These are phyloP conservation scores for Lasiosphaeriaceae sp. DNA, from an alignment of 495 filamentous ascomycete species.

Conservation along the genomic window DNA sequence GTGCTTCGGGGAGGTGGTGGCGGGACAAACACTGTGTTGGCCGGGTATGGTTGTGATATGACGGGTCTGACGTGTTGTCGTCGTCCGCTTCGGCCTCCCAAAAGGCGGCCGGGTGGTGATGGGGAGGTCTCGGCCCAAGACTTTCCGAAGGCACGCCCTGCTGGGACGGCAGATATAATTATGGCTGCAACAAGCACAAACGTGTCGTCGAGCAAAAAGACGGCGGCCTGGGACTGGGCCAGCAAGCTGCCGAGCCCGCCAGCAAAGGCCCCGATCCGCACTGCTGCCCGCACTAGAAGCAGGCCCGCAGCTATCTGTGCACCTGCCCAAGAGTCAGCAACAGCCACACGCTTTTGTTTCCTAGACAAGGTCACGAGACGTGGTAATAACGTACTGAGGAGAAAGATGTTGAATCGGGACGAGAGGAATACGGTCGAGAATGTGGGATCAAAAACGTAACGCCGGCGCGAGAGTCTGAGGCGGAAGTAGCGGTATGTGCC, in stretches of 20 bases:
- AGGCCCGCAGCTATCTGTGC: conserved; percentile 27
- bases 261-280: conserved; percentile 32
- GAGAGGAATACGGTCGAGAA: conserved; percentile 32
- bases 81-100: background rate
- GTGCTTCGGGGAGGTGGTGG: background rate
- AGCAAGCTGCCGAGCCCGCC: conserved; percentile 21
- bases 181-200: conserved; percentile 31
- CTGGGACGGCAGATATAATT: conserved; percentile 21
- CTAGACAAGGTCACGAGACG: too few relatives aligned
- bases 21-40: background rate
- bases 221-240: conserved; percentile 23
- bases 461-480: conserved; percentile 25
- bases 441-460: conserved; percentile 27
- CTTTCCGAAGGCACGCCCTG: conserved; percentile 24
- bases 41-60: conserved; percentile 14
- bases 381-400: conserved; percentile 38
- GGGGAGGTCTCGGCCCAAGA: conserved; percentile 31
- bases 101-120: background rate
- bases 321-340: conserved; percentile 14
- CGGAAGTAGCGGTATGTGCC: conserved; percentile 30
- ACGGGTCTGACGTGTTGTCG: background rate
- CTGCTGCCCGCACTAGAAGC: conserved; percentile 31
- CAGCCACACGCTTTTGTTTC: background rate
- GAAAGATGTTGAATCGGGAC: conserved; percentile 28
- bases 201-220: conserved; percentile 36